Evolutionary conservation across 192 early-diverging fungal species (phyloP).

Genomic region (Coemansia sp.): DNA sequence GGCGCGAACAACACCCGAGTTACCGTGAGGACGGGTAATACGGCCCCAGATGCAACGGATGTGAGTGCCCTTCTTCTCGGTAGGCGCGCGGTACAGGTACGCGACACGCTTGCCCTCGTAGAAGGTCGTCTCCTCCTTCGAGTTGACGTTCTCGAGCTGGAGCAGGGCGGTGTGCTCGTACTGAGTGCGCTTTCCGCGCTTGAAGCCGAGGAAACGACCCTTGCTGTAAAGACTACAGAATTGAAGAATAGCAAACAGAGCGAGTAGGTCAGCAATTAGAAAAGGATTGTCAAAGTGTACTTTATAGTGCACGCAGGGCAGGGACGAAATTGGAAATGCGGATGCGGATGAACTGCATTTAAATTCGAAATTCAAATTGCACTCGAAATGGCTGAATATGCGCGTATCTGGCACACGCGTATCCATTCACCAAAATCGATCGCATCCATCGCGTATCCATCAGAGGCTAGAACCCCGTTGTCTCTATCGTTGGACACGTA

Average conservation of each 20-base stretch:
- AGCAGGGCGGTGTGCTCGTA: conserved; percentile 88
- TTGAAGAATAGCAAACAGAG: neutral
- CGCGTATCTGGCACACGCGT: conserved; percentile 7
- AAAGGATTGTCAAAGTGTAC: neutral
- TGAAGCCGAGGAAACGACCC: conserved; percentile 94
- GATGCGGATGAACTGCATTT: neutral
- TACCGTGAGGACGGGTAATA: conserved; percentile 93
- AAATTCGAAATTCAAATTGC: neutral
- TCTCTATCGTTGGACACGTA: conserved; percentile 31
- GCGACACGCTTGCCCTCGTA: conserved; percentile 99
- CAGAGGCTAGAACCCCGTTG: neutral
- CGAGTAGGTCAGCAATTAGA: neutral
- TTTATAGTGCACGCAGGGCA: neutral
- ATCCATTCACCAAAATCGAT: conserved; percentile 23
- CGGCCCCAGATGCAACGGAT: conserved; percentile 99
- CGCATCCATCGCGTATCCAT: conserved; percentile 25
- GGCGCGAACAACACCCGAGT: conserved; percentile 93
- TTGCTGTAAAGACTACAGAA: conserved; percentile 92
- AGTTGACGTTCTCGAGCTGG: conserved; percentile 90
- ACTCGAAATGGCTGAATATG: neutral
- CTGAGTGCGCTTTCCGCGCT: conserved; percentile 90
- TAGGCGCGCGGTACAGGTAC: conserved; percentile 94
- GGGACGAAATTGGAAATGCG: neutral
- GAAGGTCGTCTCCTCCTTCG: conserved; percentile 88
- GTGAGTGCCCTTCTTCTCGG: conserved; percentile 84